Evolutionary conservation across 306 rosid species (phyloP), one percentile per base, ranked within the genome.

Genomic region (Pyrus pyrifolia): DNA sequence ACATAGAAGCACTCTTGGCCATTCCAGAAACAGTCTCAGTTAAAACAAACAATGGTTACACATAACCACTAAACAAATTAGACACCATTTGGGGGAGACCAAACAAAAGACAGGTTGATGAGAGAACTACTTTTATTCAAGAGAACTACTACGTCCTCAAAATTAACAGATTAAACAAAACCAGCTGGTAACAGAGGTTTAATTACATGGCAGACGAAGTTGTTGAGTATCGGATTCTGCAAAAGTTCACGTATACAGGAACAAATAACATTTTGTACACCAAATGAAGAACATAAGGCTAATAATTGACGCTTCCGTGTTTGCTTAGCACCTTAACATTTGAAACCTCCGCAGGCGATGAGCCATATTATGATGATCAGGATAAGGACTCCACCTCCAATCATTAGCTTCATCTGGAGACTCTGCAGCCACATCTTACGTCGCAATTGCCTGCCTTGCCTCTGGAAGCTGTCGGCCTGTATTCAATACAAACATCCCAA

Each of bases 391-490:
- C 85, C 96, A 60, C 97, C 97, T 66, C 92, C 96, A 31, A 90
- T 86, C 89, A 95, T 89, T 84, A 95, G 89, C 86, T 95, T 95
- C 97, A 95, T 85, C 52, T 79, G 96, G 78, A 95, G 89, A 85
- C 82, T 90, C 88, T 95, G 98, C 82, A 95, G 89, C 98, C 97
- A 95, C 97, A 95, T 95, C 83, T 89, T 95, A 71, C 98, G 81
- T 62, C 98, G 89, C 55, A 95, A 84, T 74, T 90, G 95, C 86
- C 97, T 87, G 27, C 98, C 98, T 84, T 95, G 98, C 89, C 98
- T 91, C 81, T 95, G 98, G 81, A 95, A 95, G 88, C 97, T 95
- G 77, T 95, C 98, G 21, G 98, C 98, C 98, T 95, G 85, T 44
- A 80, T 83, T 77, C 76, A 67, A 65, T 67, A 4, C 68, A 35